Evolutionary conservation across 2,329 filamentous ascomycete species (phyloP).

Genomic region (Penicillium digitatum): DNA sequence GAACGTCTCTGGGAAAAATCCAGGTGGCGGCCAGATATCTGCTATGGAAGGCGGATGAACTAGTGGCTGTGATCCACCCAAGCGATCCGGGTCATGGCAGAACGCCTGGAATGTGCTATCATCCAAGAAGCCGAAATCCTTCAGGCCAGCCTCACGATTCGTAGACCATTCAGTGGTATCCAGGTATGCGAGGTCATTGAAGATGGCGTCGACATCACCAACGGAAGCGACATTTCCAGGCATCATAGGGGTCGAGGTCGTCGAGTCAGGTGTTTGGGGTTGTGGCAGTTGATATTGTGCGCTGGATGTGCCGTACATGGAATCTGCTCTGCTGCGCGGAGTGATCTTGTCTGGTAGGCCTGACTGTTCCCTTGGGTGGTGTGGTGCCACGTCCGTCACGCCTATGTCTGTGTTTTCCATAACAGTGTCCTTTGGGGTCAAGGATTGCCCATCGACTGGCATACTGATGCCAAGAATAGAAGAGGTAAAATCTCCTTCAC

Average conservation of each 20-base stretch:
- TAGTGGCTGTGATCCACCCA: conserved; percentile 35
- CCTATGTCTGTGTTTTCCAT: conserved; percentile 29
- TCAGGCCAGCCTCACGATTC: conserved; percentile 40
- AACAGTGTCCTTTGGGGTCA: conserved; percentile 32
- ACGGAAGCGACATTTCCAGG: conserved; percentile 10
- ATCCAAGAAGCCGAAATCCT: conserved; percentile 45
- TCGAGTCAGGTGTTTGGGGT: conserved; percentile 34
- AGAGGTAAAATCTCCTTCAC: conserved; percentile 24
- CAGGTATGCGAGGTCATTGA: conserved; percentile 45
- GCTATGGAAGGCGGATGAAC: conserved; percentile 40
- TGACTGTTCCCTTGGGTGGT: conserved; percentile 11
- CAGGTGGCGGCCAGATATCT: conserved; percentile 43
- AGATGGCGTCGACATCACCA: conserved; percentile 42
- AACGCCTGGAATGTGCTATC: conserved; percentile 45
- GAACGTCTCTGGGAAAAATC: conserved; percentile 42
- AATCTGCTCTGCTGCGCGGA: conserved; percentile 19
- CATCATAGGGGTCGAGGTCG: conserved; percentile 26
- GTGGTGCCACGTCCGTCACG: conserved; percentile 23
- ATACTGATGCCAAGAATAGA: conserved; percentile 34
- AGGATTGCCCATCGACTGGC: conserved; percentile 30
- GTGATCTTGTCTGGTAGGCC: conserved; percentile 18
- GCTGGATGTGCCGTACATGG: conserved; percentile 13
- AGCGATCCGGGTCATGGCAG: conserved; percentile 44
- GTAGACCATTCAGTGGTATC: conserved; percentile 45
- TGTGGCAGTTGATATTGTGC: conserved; percentile 25